Evolutionary conservation across 768 basidiomycete species (phyloP), one percentile per base, ranked within the genome.

Genomic region (Termitomyces titanicus): DNA sequence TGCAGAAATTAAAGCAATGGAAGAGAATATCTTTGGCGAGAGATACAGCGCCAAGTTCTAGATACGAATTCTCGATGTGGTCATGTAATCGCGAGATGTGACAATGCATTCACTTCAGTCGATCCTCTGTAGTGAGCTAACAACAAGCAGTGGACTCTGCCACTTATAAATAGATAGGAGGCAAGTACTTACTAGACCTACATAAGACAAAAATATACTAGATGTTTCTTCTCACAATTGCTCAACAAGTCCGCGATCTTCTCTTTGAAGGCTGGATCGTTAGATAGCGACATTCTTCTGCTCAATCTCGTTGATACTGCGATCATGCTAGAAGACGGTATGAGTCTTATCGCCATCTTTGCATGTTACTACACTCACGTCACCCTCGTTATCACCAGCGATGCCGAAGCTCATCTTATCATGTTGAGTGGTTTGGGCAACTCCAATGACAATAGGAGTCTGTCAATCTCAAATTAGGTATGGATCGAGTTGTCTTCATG

Each of bases 1-100:
- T 55, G 12, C 40, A 40, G 52, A 61, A 44, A 64, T 64, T 39
- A 64, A 64, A 31, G 61, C 61, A 11, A 62, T 60, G 25, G 58
- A 62, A 24, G 61, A 62, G 43, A 59, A 59, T 0, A 42, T 60
- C 12, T 62, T 62, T 33, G 61, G 61, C 13, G 58, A 58, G 29
- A 47, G 61, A 37, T 62, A 62, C 17, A 58, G 60, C 31, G 50
- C 50, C 10, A 9, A 12, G 15, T 38, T 38, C 15, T 31, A 51
- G 29, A 51, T 35, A 7, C 4, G 17, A 8, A 27, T 17, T 10
- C 15, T 43, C 15, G 3, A 43, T 17, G 8, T 6, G 2, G 13
- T 20, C 18, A 13, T n/a, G n/a, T n/a, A n/a, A n/a, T n/a, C n/a
- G n/a, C n/a, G n/a, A n/a, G n/a, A n/a, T n/a, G n/a, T n/a, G n/a